Evolutionary conservation across 805 yeast genomes (phyloP).

Genomic region (Metschnikowia chrysomelidarum): DNA sequence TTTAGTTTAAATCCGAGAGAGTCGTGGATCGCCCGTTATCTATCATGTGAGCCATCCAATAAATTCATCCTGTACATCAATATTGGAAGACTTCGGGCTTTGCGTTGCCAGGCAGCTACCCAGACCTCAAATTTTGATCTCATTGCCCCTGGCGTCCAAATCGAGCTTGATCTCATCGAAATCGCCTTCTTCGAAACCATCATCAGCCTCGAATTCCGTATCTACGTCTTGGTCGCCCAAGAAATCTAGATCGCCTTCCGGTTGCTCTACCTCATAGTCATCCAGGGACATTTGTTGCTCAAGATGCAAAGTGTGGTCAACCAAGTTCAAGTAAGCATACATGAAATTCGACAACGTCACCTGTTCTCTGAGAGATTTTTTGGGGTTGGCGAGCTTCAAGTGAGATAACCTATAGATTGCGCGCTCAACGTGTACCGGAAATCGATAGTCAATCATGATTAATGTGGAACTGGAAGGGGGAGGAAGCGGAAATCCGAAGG

Average conservation of each 20-base stretch:
- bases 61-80: no score
- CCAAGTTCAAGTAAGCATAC: slow-evolving; percentile 94
- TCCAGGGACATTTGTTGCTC: slow-evolving; percentile 51
- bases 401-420: slow-evolving; percentile 93
- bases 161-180: slow-evolving; percentile 19
- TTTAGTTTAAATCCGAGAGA: no score
- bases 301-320: slow-evolving; percentile 82
- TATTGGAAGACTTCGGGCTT: no score
- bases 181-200: slow-evolving; percentile 15
- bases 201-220: slow-evolving; percentile 21
- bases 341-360: slow-evolving; percentile 92
- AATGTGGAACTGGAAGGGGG: slow-evolving; percentile 74
- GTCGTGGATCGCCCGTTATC: no score
- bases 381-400: slow-evolving; percentile 89
- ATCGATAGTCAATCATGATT: slow-evolving; percentile 78
- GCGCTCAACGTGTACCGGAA: slow-evolving; percentile 93
- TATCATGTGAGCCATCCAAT: no score
- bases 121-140: no score
- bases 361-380: slow-evolving; percentile 87
- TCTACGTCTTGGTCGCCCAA: slow-evolving; percentile 19
- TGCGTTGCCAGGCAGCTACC: no score
- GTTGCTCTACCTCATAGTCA: slow-evolving; percentile 16
- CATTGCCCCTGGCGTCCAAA: slow-evolving; percentile 15
- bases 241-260: slow-evolving; percentile 16
- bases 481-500: slow-evolving; percentile 85